Evolutionary conservation across 148 eudicot genomes (phyloP), one percentile per base, ranked within the genome.

Genomic region (Rheum nobile): DNA sequence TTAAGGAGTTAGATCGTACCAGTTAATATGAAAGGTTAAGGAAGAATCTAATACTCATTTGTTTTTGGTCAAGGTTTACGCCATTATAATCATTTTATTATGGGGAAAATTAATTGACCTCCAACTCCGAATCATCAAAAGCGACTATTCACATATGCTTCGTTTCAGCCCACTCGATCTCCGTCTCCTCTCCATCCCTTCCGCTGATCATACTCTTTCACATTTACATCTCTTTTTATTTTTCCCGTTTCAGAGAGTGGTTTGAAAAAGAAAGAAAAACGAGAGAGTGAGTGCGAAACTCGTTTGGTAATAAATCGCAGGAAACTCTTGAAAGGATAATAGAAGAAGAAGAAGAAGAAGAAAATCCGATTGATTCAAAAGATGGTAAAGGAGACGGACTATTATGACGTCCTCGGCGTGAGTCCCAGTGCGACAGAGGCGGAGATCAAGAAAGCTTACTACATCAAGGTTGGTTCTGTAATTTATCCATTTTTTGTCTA

Each of bases 371-470:
- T 65, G 70, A 32, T 32, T 65, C 38, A 34, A 65, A 65, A 69
- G 80, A 92, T 90, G 98, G 96, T 90, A 81, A 90, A 92, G 84
- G 98, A 90, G 83, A 92, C 91, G 0, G 96, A 87, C 42, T 92
- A 85, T 63, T 92, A 92, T 72, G 96, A 92, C 68, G 89, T 87
- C 32, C 84, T 90, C 46, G 98, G 96, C 29, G 86, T 92, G 57
- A 83, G 77, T 75, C 96, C 98, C 47, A 75, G 88, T 1, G 98
- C 98, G 13, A 87, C 88, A 16, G 98, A 92, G 80, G 79, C 88
- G 17, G 91, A 92, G 79, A 92, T 92, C 72, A 90, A 90, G 48
- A 92, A 90, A 74, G 98, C 98, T 29, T 92, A 92, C 67, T 92
- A 92, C 72, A 80, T 88, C 48, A 90, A 88, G 97, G 97, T 92